phyloP scores from a whole-genome alignment of 2,329 filamentous ascomycete genomes.

The Hymenoscyphus repandus region DNA sequence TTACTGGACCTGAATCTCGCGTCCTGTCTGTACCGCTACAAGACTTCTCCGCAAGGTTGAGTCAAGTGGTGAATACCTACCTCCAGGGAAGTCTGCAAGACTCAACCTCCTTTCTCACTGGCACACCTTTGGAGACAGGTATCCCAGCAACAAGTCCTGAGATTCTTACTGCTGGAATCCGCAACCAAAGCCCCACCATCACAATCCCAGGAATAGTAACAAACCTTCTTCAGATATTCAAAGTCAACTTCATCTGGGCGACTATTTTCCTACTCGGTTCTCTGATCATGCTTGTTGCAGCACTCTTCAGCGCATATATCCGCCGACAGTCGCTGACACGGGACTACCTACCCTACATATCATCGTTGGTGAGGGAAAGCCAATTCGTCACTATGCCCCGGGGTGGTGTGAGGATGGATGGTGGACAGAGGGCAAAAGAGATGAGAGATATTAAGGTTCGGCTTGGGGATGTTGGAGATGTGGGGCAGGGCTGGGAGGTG shows the following conservation, averaged over 20 bases:
- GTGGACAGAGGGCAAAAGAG: constrained; percentile 6
- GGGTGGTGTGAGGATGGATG: constrained; percentile 14
- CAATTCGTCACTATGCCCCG: constrained; percentile 10
- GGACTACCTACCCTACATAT: constrained; percentile 16
- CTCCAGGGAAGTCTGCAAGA: constrained; percentile 13
- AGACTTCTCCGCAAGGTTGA: constrained; percentile 16
- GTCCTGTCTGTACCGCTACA: constrained; percentile 12
- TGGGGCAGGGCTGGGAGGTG: constrained; percentile 14
- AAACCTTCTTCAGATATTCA: background rate
- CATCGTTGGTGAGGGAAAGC: constrained; percentile 9
- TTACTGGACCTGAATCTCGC: constrained; percentile 6
- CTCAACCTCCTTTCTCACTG: constrained; percentile 12
- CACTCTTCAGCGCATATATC: constrained; percentile 12
- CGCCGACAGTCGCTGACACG: constrained; percentile 5
- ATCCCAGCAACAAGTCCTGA: background rate
- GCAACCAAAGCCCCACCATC: constrained; percentile 1
- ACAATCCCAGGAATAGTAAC: constrained; percentile 9
- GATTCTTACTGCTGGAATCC: constrained; percentile 5
- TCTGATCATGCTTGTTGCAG: constrained; percentile 8
- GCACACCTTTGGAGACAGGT: background rate
- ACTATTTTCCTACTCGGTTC: constrained; percentile 14
- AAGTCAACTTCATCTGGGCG: constrained; percentile 9
- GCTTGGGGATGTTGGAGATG: constrained; percentile 21
- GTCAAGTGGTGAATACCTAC: constrained; percentile 16
- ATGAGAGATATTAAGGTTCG: constrained; percentile 14